These are phyloP conservation scores for Suillus luteus DNA, from an alignment of 768 basidiomycete species.

Conservation along the genomic window DNA sequence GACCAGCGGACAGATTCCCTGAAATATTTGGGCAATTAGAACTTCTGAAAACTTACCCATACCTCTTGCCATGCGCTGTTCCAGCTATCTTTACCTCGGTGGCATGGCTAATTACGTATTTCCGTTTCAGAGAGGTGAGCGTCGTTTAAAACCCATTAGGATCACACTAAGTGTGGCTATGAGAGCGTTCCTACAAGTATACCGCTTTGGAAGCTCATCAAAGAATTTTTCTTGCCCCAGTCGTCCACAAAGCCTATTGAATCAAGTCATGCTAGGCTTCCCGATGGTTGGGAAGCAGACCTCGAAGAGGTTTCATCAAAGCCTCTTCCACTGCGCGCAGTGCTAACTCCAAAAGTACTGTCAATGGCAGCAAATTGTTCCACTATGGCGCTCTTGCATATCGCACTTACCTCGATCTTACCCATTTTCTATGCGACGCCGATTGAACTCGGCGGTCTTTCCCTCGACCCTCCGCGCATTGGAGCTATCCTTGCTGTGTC, in stretches of 20 bases:
- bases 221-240: background rate
- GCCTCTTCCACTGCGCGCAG: slow-evolving; percentile 26
- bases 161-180: background rate
- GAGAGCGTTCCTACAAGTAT: background rate
- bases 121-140: background rate
- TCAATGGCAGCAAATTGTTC: background rate
- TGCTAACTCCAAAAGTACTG: background rate
- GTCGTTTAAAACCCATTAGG: background rate
- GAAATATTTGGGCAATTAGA: slow-evolving; percentile 50
- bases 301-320: background rate
- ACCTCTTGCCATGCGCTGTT: slow-evolving; percentile 71
- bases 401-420: slow-evolving; percentile 34
- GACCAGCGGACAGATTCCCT: slow-evolving; percentile 69
- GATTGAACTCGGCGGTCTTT: slow-evolving; percentile 38
- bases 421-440: slow-evolving; percentile 42
- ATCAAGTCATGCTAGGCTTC: too few species aligned
- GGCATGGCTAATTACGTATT: background rate
- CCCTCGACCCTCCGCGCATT: slow-evolving; percentile 37
- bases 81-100: slow-evolving; percentile 31
- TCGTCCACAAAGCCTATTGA: background rate
- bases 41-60: slow-evolving; percentile 69
- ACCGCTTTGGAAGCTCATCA: background rate
- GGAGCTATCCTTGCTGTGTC: slow-evolving; percentile 37
- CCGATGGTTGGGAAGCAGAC: background rate
- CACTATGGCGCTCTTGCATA: slow-evolving; percentile 19